A percentile compares a stretch with the other conserved stretches of the same genome.
These are phyloP conservation scores for Cutaneotrichosporon dermatis DNA, from an alignment of 1,284 basidiomycete species.

Conservation along the genomic window DNA sequence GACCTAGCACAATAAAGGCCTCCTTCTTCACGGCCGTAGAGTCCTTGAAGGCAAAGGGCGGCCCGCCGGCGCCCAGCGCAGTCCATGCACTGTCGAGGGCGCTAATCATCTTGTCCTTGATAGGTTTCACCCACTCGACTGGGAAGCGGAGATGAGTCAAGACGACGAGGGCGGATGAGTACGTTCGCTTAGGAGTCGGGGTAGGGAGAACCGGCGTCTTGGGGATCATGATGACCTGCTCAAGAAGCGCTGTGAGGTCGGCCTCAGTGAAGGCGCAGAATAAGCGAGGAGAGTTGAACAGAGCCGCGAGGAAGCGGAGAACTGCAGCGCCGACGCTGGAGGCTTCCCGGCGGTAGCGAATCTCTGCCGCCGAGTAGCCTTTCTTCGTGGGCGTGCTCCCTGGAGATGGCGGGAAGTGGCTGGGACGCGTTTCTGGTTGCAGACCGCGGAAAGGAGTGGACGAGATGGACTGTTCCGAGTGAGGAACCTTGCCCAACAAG, in stretches of 20 bases:
- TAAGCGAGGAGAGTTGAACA: conserved; percentile 30
- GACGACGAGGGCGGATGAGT: conserved; percentile 40
- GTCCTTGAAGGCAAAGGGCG: conserved; percentile 9
- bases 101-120: conserved; percentile 38
- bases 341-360: conserved; percentile 44
- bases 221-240: conserved; percentile 42
- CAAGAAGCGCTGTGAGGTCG: conserved; percentile 40
- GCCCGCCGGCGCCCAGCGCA: conserved; percentile 15
- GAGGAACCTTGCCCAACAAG: conserved; percentile 38
- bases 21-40: conserved; percentile 30
- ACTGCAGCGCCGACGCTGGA: conserved; percentile 40
- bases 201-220: conserved; percentile 41
- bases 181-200: conserved; percentile 47
- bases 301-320: conserved; percentile 34
- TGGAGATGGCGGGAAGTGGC: conserved; percentile 4
- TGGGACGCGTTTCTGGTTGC: neutral
- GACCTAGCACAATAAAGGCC: conserved; percentile 34
- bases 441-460: conserved; percentile 30
- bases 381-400: conserved; percentile 12
- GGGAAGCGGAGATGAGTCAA: conserved; percentile 40
- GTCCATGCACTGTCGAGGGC: conserved; percentile 36
- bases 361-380: conserved; percentile 46
- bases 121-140: conserved; percentile 23
- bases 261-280: conserved; percentile 37
- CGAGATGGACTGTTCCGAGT: conserved; percentile 20